Conservation (phyloP, 495 filamentous ascomycete genomes). For the Daldinia decipiens region DNA sequence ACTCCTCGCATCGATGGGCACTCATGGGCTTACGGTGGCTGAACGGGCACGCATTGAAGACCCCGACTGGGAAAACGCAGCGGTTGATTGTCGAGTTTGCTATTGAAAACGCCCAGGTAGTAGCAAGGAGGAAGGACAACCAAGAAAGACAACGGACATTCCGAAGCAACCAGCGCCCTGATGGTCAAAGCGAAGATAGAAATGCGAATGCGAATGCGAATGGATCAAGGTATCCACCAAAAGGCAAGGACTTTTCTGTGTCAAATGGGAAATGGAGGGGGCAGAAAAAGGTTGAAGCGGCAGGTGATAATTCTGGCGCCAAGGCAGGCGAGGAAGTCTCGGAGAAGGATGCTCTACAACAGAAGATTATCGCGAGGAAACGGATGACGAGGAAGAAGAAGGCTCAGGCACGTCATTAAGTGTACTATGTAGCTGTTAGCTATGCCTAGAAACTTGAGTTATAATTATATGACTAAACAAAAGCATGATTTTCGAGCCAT, state of each 20-base stretch:
- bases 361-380: slow-evolving; percentile 61
- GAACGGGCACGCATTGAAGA: slow-evolving; percentile 79
- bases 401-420: slow-evolving; percentile 46
- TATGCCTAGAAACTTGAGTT: background rate
- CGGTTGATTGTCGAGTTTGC: slow-evolving; percentile 96
- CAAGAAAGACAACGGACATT: slow-evolving; percentile 64
- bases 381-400: slow-evolving; percentile 63
- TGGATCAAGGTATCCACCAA: background rate
- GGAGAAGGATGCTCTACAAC: slow-evolving; percentile 53
- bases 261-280: slow-evolving; percentile 42
- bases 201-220: background rate
- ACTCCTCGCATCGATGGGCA: slow-evolving; percentile 90
- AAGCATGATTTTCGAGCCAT: no score
- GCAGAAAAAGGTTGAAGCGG: slow-evolving; percentile 27
- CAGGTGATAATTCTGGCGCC: slow-evolving; percentile 30
- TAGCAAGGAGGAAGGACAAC: slow-evolving; percentile 76
- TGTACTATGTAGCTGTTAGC: background rate
- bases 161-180: slow-evolving; percentile 7
- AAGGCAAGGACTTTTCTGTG: slow-evolving; percentile 47
- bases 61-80: slow-evolving; percentile 59
- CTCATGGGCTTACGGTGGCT: slow-evolving; percentile 95
- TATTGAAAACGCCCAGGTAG: slow-evolving; percentile 97
- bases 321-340: slow-evolving; percentile 22
- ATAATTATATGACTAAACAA: background rate
- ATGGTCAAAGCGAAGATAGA: background rate